Conservation (phyloP, 495 filamentous ascomycete genomes). For the Delitschia confertaspora region DNA sequence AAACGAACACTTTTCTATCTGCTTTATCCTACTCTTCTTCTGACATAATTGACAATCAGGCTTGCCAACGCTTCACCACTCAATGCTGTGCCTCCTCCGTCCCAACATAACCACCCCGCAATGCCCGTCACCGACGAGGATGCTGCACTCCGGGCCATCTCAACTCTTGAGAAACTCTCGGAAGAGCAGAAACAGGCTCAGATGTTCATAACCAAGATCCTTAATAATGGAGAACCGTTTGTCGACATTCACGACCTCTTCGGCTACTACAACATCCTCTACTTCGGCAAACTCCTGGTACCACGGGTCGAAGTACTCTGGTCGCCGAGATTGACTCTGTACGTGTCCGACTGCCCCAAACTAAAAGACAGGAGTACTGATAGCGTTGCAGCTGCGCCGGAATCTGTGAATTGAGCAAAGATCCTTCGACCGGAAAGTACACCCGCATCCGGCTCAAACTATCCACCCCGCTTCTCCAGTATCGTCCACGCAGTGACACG, state of each 20-base stretch:
- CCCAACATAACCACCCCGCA: not conserved
- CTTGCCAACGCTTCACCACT: no score
- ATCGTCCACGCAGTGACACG: conserved; percentile 29
- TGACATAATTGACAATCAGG: no score
- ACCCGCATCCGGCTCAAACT: conserved; percentile 33
- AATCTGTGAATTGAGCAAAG: conserved; percentile 33
- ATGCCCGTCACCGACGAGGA: conserved; percentile 36
- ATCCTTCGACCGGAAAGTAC: conserved; percentile 28
- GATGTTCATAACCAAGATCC: conserved; percentile 19
- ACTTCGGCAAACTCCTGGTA: conserved; percentile 31
- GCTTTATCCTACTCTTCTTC: no score
- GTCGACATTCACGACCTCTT: conserved; percentile 35
- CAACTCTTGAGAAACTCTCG: conserved; percentile 25
- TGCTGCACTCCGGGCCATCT: conserved; percentile 30
- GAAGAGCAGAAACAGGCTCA: conserved; percentile 25
- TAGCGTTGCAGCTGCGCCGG: conserved; percentile 30
- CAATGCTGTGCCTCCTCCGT: no score
- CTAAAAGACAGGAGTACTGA: not conserved
- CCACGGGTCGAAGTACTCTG: conserved; percentile 32
- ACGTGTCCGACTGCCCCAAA: not conserved
- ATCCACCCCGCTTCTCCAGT: conserved; percentile 33
- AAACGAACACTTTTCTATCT: no score
- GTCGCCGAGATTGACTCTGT: conserved; percentile 32
- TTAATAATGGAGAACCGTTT: conserved; percentile 27
- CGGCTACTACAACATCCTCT: conserved; percentile 29